These are phyloP conservation scores for Dendryphion nanum DNA, from an alignment of 2,329 filamentous ascomycete species.

Conservation along the genomic window DNA sequence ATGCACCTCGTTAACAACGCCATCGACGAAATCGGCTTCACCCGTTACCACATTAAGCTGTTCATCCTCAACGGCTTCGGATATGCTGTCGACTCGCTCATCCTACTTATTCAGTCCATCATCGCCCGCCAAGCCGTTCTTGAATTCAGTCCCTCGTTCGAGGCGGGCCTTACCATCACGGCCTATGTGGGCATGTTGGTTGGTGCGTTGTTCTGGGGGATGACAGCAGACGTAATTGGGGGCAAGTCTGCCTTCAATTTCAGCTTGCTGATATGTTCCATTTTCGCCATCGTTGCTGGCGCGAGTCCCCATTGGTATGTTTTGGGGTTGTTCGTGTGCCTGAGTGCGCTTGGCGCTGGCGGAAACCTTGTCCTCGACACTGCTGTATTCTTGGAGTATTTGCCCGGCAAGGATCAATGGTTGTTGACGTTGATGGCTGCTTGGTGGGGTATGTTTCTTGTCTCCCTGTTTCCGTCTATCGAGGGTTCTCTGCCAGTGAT, in stretches of 20 bases:
- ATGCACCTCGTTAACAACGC: conserved; percentile 70
- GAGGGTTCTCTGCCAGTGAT: neutral
- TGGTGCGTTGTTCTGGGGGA: conserved; percentile 67
- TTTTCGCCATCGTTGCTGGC: conserved; percentile 64
- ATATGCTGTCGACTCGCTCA: conserved; percentile 58
- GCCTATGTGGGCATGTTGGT: conserved; percentile 58
- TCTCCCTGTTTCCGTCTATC: neutral
- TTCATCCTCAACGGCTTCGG: conserved; percentile 63
- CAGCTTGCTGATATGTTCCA: conserved; percentile 61
- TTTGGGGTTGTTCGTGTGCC: conserved; percentile 61
- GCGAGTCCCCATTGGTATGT: conserved; percentile 65
- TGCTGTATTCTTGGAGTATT: conserved; percentile 57
- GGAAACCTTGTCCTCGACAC: conserved; percentile 65
- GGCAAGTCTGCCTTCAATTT: conserved; percentile 68
- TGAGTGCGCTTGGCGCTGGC: conserved; percentile 64
- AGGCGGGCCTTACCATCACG: conserved; percentile 60
- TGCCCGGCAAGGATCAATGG: conserved; percentile 62
- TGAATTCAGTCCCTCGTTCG: conserved; percentile 59
- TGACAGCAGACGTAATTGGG: conserved; percentile 66
- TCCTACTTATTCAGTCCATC: conserved; percentile 62
- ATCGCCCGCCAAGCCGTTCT: conserved; percentile 57
- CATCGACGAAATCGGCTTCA: conserved; percentile 56
- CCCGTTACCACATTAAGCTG: conserved; percentile 56
- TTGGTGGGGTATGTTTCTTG: conserved; percentile 52
- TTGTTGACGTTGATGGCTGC: conserved; percentile 61